Conservation (phyloP, 345 rosid genomes). For the Eucalyptus curtisii region DNA sequence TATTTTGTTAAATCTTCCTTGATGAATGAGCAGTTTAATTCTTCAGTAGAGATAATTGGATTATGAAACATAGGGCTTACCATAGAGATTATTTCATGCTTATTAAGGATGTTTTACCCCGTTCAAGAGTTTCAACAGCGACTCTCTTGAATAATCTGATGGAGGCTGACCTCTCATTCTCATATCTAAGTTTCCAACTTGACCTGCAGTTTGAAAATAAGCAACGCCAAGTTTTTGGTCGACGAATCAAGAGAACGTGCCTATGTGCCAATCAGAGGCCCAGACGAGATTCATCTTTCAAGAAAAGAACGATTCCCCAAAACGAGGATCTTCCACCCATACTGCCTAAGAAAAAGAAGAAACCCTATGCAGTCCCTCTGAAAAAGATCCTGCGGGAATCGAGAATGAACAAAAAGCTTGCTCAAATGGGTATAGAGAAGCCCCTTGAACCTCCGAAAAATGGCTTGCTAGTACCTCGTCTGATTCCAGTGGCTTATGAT, state of each 20-base stretch:
- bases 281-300: background rate
- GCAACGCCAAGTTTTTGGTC: constrained; percentile 6
- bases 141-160: background rate
- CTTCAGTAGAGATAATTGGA: background rate
- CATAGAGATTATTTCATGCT: too few relatives aligned
- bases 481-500: constrained; percentile 63
- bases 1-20: background rate
- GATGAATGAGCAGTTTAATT: background rate
- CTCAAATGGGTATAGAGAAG: constrained; percentile 72
- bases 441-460: constrained; percentile 76
- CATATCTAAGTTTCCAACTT: background rate
- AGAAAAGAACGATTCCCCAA: constrained; percentile 31
- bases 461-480: constrained; percentile 63
- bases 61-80: too few relatives aligned
- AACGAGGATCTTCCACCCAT: constrained; percentile 74
- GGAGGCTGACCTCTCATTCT: background rate
- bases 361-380: constrained; percentile 69
- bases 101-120: background rate
- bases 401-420: constrained; percentile 59
- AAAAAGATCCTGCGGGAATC: constrained; percentile 54
- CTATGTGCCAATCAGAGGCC: constrained; percentile 28
- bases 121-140: background rate
- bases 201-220: constrained; percentile 22
- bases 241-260: constrained; percentile 5
- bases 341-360: constrained; percentile 73